Evolutionary conservation across 202 grass and related monocot species (phyloP).

Genomic region (Setaria italica): DNA sequence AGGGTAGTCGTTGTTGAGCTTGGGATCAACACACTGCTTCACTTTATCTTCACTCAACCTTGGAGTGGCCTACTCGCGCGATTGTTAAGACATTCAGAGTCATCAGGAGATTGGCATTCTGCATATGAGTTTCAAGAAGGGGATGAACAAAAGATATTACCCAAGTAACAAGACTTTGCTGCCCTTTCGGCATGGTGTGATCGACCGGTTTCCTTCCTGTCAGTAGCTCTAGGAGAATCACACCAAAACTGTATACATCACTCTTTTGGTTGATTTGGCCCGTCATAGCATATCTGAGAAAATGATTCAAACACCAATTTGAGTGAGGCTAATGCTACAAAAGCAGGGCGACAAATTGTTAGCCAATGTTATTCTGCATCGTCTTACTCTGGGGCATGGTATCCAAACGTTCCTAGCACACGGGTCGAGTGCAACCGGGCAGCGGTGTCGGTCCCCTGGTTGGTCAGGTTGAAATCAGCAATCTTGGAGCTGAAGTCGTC

Average conservation of each 20-base stretch:
- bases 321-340: neutral
- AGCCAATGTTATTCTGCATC: neutral
- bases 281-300: slow-evolving; percentile 86
- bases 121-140: neutral
- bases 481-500: slow-evolving; percentile 76
- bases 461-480: slow-evolving; percentile 83
- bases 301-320: neutral
- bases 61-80: slow-evolving; percentile 75
- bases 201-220: slow-evolving; percentile 92
- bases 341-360: no score
- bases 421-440: slow-evolving; percentile 84
- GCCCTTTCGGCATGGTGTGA: slow-evolving; percentile 95
- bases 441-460: slow-evolving; percentile 77
- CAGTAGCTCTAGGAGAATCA: slow-evolving; percentile 82
- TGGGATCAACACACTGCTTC: slow-evolving; percentile 95
- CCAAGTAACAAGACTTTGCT: slow-evolving; percentile 97
- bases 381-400: slow-evolving; percentile 88
- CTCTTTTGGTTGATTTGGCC: slow-evolving; percentile 94
- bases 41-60: slow-evolving; percentile 96
- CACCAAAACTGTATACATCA: slow-evolving; percentile 88
- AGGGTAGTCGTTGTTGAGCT: slow-evolving; percentile 80
- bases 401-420: slow-evolving; percentile 90
- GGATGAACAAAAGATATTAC: slow-evolving; percentile 37
- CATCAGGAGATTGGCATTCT: neutral
- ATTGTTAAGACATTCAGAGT: neutral